Percentiles rank a stretch among this genome's conserved stretches.
phyloP scores from a whole-genome alignment of 2,329 filamentous ascomycete genomes.

The Nemania bipapillata region DNA sequence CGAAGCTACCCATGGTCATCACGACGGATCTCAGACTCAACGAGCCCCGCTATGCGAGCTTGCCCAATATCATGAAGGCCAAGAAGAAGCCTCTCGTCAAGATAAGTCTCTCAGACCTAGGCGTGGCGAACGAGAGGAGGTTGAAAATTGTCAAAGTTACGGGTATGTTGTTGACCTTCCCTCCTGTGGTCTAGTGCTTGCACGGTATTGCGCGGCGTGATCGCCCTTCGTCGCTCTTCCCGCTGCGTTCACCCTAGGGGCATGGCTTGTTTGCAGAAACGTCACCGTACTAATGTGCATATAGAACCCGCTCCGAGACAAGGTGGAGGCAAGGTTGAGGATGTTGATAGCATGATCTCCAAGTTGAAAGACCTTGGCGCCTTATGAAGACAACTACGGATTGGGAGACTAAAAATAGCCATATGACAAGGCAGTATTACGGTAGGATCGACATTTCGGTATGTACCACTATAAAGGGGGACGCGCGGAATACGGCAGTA shows the following conservation, averaged over 20 bases:
- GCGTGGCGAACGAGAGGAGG: slow-evolving; percentile 76
- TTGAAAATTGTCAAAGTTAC: slow-evolving; percentile 91
- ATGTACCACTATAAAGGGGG: slow-evolving; percentile 28
- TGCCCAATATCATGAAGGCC: slow-evolving; percentile 99
- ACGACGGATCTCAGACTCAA: slow-evolving; percentile 95
- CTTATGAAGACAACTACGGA: slow-evolving; percentile 70
- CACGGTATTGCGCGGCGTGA: background rate
- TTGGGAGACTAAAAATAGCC: background rate
- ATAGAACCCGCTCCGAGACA: slow-evolving; percentile 85
- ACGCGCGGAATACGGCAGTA: background rate
- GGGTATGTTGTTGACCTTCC: slow-evolving; percentile 64
- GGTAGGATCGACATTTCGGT: background rate
- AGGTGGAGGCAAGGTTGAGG: slow-evolving; percentile 95
- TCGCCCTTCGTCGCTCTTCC: background rate
- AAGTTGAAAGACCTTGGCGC: slow-evolving; percentile 98
- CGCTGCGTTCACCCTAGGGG: too few species aligned
- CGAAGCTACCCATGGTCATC: slow-evolving; percentile 89
- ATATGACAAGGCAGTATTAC: slow-evolving; percentile 16
- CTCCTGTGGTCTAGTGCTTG: background rate
- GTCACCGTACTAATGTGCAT: slow-evolving; percentile 32
- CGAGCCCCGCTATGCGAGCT: slow-evolving; percentile 90
- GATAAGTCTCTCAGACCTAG: slow-evolving; percentile 85
- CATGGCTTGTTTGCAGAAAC: background rate
- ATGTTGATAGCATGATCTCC: slow-evolving; percentile 91
- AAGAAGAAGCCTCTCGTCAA: slow-evolving; percentile 99